Percentiles rank a stretch among this genome's conserved stretches.
Evolutionary conservation across 2,329 filamentous ascomycete genomes (phyloP).

Genomic region (Phyllosticta citribraziliensis): DNA sequence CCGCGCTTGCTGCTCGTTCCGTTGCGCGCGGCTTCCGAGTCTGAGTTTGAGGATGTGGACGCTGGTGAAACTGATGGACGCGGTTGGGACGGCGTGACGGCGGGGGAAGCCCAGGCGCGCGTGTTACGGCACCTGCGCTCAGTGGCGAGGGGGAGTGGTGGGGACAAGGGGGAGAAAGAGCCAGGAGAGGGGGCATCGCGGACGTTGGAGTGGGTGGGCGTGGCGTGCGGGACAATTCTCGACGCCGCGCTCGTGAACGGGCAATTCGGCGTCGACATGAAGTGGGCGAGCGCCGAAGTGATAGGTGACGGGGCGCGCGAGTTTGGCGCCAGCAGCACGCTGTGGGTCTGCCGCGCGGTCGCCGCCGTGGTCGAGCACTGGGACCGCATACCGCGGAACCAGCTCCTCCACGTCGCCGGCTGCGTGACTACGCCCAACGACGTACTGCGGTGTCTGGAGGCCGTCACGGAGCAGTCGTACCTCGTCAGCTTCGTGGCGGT

Average conservation of each 20-base stretch:
- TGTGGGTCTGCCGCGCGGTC: conserved; percentile 22
- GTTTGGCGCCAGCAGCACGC: conserved; percentile 27
- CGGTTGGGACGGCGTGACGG: conserved; percentile 20
- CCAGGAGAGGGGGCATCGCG: not conserved
- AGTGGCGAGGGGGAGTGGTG: conserved; percentile 1
- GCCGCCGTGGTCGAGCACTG: conserved; percentile 20
- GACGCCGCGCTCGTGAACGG: conserved; percentile 24
- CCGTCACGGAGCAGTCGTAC: conserved; percentile 20
- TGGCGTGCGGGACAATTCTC: conserved; percentile 26
- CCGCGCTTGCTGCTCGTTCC: conserved; percentile 28
- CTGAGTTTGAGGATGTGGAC: conserved; percentile 30
- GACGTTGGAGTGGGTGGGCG: conserved; percentile 19
- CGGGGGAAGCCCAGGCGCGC: conserved; percentile 21
- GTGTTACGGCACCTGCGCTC: conserved; percentile 22
- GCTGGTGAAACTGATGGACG: conserved; percentile 24
- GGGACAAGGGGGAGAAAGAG: not conserved
- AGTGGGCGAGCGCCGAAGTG: conserved; percentile 31
- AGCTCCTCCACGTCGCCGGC: conserved; percentile 27
- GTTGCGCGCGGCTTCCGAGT: conserved; percentile 25
- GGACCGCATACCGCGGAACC: conserved; percentile 21
- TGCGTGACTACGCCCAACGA: conserved; percentile 23
- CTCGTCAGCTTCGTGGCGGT: conserved; percentile 23
- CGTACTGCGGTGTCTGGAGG: conserved; percentile 22
- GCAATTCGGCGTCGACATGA: conserved; percentile 28
- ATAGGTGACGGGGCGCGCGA: conserved; percentile 25